A percentile compares a stretch with the other conserved stretches of the same genome.
phyloP scores from a whole-genome alignment of 2,329 filamentous ascomycete genomes.

The Colletotrichum godetiae region DNA sequence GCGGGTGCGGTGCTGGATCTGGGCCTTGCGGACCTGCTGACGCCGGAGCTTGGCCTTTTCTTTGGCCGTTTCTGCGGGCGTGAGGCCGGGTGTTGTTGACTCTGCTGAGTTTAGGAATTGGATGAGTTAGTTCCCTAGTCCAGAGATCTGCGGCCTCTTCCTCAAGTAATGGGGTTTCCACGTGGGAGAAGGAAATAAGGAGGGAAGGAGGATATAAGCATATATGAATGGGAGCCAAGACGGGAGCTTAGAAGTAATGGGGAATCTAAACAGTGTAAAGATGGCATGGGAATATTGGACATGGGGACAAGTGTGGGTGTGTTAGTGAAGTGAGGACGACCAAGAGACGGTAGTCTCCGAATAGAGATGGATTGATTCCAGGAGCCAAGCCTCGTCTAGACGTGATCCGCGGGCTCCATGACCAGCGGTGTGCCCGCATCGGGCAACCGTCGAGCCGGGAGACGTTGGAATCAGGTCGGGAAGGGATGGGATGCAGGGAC shows the following conservation, averaged over 20 bases:
- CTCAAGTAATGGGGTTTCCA: neutral
- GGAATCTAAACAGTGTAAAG: neutral
- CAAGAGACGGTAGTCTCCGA: neutral
- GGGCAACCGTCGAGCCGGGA: neutral
- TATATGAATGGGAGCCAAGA: neutral
- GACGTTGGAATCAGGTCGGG: constrained; percentile 17
- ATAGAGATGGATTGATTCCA: constrained; percentile 28
- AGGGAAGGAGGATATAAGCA: too few relatives aligned
- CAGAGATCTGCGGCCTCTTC: neutral
- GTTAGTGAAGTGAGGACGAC: neutral
- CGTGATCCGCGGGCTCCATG: constrained; percentile 2
- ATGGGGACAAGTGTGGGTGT: neutral
- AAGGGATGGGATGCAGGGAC: neutral
- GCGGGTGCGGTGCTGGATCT: constrained; percentile 66
- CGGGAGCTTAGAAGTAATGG: neutral
- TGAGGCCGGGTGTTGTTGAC: neutral
- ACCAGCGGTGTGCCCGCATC: constrained; percentile 23
- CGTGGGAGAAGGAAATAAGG: neutral
- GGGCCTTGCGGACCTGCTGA: constrained; percentile 63
- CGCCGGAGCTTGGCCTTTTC: constrained; percentile 60
- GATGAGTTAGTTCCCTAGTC: neutral
- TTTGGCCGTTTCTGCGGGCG: constrained; percentile 30
- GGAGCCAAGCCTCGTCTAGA: constrained; percentile 15
- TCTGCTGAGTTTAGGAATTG: constrained; percentile 1
- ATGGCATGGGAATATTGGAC: neutral